Evolutionary conservation across 495 filamentous ascomycete species (phyloP).

Genomic region (Cercophora sp.): DNA sequence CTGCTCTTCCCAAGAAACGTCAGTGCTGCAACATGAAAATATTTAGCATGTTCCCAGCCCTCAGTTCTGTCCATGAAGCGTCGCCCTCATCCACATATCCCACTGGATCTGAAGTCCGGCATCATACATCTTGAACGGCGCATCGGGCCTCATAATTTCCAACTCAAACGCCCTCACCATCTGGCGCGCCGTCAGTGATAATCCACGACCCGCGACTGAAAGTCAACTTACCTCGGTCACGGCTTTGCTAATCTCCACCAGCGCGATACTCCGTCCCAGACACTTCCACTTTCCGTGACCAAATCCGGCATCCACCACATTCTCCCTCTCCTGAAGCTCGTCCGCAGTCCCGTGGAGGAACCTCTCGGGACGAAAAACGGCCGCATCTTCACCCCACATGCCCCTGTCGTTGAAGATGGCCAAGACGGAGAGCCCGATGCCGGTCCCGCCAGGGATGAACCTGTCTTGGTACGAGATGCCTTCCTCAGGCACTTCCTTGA

Average conservation of each 20-base stretch:
- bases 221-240: not conserved
- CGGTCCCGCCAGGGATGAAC: conserved; percentile 50
- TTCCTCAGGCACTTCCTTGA: conserved; percentile 27
- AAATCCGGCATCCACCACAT: not conserved
- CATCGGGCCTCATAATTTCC: not conserved
- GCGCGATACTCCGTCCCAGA: not conserved
- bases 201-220: no score
- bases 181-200: no score
- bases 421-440: conserved; percentile 38
- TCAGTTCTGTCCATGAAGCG: not conserved
- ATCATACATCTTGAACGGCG: not conserved
- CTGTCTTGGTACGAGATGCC: conserved; percentile 24
- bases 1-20: no score
- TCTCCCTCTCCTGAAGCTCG: not conserved
- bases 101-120: not conserved
- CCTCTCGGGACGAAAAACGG: conserved; percentile 48
- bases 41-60: no score
- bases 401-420: conserved; percentile 23
- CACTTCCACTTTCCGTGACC: not conserved
- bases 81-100: not conserved
- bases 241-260: not conserved
- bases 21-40: no score
- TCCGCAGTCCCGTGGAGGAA: conserved; percentile 43
- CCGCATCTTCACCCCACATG: conserved; percentile 37
- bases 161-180: not conserved